Evolutionary conservation across 1,284 basidiomycete species (phyloP), one percentile per base, ranked within the genome.

Genomic region (Rhodotorula sp.): DNA sequence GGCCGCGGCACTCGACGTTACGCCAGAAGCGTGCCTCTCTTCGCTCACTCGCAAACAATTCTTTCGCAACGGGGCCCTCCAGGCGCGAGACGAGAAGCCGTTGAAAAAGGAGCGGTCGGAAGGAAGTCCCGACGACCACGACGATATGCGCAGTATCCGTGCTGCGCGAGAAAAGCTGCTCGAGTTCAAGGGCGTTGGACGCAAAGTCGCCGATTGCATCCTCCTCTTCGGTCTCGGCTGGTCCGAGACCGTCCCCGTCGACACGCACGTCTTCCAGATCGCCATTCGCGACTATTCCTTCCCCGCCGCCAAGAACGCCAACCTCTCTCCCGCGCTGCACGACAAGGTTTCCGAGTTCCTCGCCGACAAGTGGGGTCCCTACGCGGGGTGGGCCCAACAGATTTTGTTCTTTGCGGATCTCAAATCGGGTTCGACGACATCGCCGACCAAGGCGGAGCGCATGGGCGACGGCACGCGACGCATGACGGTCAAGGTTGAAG

Each of bases 161-260:
- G 53, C 53, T 18, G 92, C 91, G 24, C 84, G 94, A 68, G 84
- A 85, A 48, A 87, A 90, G 73, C 84, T 99, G 29, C 81, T 96
- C 51, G 87, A 85, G 77, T 87, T 93, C 74, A 86, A 91, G 57
- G 96, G 96, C 0, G 92, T 99, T 0, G 96, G 96, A 1, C 86
- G 93, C 48, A 99, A 99, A 80, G 94, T 97, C 1, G 93, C 91
- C 1, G 95, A 98, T 79, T 99, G 96, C 79, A 85, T 99, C 46
- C 82, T 97, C 64, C 83, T 99, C 33, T 98, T 99, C 91, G 93
- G 92, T 75, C 81, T 98, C 66, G 92, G 97, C 80, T 93, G 96
- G 85, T 90, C 82, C 74, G 89, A 91, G 70, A 87, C 93, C 15
- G 86, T 96, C 18, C 95, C 95, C 4, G 90, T 96, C 60, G 94